These are phyloP conservation scores for Echria macrotheca DNA, from an alignment of 495 filamentous ascomycete species.

Conservation along the genomic window DNA sequence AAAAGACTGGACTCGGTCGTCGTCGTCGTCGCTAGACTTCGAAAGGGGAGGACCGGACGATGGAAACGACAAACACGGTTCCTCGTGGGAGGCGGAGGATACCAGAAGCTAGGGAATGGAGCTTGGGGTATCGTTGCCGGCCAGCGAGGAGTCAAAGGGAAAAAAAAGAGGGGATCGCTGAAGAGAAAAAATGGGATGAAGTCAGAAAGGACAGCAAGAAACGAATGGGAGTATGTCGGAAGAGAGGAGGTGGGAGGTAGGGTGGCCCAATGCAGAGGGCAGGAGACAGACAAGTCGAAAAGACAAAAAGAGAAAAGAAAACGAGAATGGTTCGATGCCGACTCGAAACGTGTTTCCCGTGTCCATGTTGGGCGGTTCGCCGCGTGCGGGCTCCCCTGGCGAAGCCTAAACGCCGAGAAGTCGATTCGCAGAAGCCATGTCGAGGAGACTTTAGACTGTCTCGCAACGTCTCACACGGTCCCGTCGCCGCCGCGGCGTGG, in stretches of 20 bases:
- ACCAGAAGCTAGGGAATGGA: constrained; percentile 13
- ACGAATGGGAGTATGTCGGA: constrained; percentile 8
- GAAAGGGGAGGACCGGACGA: background rate
- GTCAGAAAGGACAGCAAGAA: constrained; percentile 7
- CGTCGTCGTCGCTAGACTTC: background rate
- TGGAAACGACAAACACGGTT: constrained; percentile 3
- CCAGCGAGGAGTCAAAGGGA: constrained; percentile 8
- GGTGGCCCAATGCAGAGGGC: background rate
- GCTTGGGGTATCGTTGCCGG: constrained; percentile 10
- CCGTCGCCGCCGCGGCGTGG: constrained; percentile 1
- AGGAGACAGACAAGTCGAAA: background rate
- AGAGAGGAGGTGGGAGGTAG: constrained; percentile 4
- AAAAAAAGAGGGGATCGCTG: constrained; percentile 9
- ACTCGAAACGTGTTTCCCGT: constrained; percentile 15
- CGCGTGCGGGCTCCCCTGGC: background rate
- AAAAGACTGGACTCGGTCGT: constrained; percentile 12
- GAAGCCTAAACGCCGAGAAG: too few species aligned
- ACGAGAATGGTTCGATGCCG: too few species aligned
- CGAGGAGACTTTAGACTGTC: constrained; percentile 8
- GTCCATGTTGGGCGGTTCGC: background rate
- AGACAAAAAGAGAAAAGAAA: constrained; percentile 4
- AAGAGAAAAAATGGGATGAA: constrained; percentile 10
- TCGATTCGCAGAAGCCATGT: constrained; percentile 2
- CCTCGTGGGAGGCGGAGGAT: constrained; percentile 9
- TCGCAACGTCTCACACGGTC: constrained; percentile 5